phyloP scores from a whole-genome alignment of 768 basidiomycete species.

The Tylopilus intermedius region DNA sequence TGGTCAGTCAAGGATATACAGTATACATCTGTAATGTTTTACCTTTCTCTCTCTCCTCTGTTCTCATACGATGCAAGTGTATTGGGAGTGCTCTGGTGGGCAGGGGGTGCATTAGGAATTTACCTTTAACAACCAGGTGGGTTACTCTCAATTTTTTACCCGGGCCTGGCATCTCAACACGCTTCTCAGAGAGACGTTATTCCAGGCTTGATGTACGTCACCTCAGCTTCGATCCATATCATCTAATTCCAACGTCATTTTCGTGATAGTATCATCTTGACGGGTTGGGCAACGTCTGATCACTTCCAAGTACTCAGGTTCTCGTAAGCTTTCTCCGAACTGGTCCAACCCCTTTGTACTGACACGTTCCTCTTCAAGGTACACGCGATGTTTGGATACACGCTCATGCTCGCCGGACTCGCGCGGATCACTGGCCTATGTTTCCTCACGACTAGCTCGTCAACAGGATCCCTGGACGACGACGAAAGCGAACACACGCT shows the following conservation, averaged over 20 bases:
- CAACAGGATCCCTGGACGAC: conserved; percentile 33
- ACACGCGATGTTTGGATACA: conserved; percentile 79
- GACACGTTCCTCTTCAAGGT: conserved; percentile 42
- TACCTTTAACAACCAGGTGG: conserved; percentile 73
- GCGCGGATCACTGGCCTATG: conserved; percentile 80
- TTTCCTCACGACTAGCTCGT: conserved; percentile 51
- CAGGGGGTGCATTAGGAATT: conserved; percentile 85
- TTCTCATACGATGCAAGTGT: conserved; percentile 39
- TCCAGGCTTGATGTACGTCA: conserved; percentile 71
- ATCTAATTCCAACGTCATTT: background rate
- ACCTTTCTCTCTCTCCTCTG: background rate
- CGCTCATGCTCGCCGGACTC: conserved; percentile 78
- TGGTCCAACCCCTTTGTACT: background rate
- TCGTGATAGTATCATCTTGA: conserved; percentile 66
- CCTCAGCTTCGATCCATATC: background rate
- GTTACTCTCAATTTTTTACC: conserved; percentile 11
- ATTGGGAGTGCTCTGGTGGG: conserved; percentile 65
- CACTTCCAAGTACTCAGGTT: conserved; percentile 82
- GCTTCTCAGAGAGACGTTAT: conserved; percentile 62
- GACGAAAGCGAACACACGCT: conserved; percentile 69
- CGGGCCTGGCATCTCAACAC: background rate
- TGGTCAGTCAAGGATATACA: conserved; percentile 96
- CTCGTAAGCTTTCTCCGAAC: conserved; percentile 43
- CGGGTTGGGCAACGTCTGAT: conserved; percentile 92
- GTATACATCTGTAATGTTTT: conserved; percentile 61